A percentile compares a stretch with the other conserved stretches of the same genome.
Evolutionary conservation across 1,139 yeast species (phyloP).

Genomic region (Scheffersomyces parashehatae): DNA sequence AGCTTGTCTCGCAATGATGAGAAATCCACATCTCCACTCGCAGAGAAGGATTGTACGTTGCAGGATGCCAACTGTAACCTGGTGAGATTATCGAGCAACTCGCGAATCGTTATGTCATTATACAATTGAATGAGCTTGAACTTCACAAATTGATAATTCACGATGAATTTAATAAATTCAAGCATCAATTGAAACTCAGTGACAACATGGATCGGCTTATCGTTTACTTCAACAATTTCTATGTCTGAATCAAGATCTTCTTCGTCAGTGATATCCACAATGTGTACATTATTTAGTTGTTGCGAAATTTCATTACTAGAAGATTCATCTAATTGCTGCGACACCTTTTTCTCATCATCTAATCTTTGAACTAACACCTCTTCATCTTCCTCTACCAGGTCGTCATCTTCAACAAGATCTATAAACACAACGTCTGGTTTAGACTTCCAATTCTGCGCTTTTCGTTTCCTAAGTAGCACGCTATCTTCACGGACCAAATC

Average conservation of each 20-base stretch:
- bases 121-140: conserved; percentile 29
- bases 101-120: conserved; percentile 20
- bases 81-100: conserved; percentile 24
- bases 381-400: too few relatives aligned
- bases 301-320: too few relatives aligned
- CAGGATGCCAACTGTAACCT: conserved; percentile 13
- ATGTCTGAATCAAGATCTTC: conserved; percentile 3
- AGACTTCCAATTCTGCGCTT: too few relatives aligned
- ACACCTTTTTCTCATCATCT: too few relatives aligned
- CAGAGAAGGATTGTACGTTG: neutral
- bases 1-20: conserved; percentile 15
- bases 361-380: too few relatives aligned
- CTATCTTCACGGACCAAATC: conserved; percentile 5
- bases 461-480: neutral
- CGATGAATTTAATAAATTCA: conserved; percentile 33
- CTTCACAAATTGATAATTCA: conserved; percentile 17
- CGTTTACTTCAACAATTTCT: conserved; percentile 14
- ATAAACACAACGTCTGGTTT: too few relatives aligned
- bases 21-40: neutral
- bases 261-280: too few relatives aligned
- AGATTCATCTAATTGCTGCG: too few relatives aligned
- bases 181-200: conserved; percentile 27
- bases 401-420: too few relatives aligned
- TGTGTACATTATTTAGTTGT: too few relatives aligned
- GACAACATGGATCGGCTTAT: conserved; percentile 16